Percentiles rank a stretch among this genome's conserved stretches.
Evolutionary conservation across 1,284 basidiomycete genomes (phyloP).

Genomic region (Hortiboletus rubellus): DNA sequence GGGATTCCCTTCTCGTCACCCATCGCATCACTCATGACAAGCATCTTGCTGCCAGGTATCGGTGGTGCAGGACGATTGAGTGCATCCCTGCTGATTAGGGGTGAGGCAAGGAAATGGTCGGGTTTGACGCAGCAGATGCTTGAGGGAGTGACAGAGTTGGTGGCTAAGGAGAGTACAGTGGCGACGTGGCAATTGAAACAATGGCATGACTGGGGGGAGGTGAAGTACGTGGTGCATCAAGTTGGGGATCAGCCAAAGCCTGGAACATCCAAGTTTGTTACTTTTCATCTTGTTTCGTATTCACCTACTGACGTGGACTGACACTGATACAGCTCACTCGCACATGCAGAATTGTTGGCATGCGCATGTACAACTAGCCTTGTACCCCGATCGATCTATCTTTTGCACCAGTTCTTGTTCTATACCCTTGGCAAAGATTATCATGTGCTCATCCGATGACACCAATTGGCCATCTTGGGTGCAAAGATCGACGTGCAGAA

Average conservation of each 20-base stretch:
- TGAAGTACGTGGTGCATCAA: constrained; percentile 42
- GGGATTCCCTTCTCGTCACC: constrained; percentile 33
- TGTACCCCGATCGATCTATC: constrained; percentile 73
- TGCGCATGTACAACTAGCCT: constrained; percentile 57
- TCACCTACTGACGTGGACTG: neutral
- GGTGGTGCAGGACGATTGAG: constrained; percentile 37
- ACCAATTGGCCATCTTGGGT: constrained; percentile 62
- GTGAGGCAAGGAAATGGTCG: constrained; percentile 27
- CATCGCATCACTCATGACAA: constrained; percentile 41
- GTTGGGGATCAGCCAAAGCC: constrained; percentile 10
- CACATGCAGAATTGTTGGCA: constrained; percentile 75
- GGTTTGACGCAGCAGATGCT: constrained; percentile 36
- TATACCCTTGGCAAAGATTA: constrained; percentile 75
- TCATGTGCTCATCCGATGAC: constrained; percentile 70
- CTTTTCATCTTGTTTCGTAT: neutral
- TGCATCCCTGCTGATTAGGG: constrained; percentile 1
- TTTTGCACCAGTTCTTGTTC: constrained; percentile 81
- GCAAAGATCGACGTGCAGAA: constrained; percentile 67
- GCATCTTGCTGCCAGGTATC: constrained; percentile 47
- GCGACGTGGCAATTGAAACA: constrained; percentile 69
- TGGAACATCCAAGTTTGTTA: constrained; percentile 21
- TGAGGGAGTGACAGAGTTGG: constrained; percentile 45
- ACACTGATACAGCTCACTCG: constrained; percentile 52
- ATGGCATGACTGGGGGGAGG: constrained; percentile 53
- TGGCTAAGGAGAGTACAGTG: constrained; percentile 52